Evolutionary conservation across 805 yeast genomes (phyloP), one percentile per base, ranked within the genome.

Genomic region (Lipomyces sp.): DNA sequence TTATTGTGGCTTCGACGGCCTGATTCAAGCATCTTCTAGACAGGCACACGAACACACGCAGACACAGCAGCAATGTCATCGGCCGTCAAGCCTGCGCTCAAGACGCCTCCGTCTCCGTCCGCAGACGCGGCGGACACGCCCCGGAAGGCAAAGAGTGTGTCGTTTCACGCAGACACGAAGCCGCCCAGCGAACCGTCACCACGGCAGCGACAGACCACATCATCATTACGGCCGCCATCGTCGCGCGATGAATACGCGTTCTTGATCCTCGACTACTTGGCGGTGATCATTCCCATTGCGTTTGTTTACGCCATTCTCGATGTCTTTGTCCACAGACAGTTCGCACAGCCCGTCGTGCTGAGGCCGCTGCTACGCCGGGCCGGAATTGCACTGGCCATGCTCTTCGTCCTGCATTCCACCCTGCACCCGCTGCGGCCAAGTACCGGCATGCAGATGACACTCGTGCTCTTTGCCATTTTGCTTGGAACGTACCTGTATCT

Each of bases 271-370:
- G 70, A 66, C 49, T 59, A 62, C 43, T 47, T 63, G 22, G 53
- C 56, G 56, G 61, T 62, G 35, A 31, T 67, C 35, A 55, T 67
- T 18, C 70, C 71, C 2, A 50, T 71, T 52, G 53, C 64, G 23
- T 49, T 69, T 6, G 67, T 70, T 8, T 70, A 70, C 49, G 47
- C 63, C 11, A 62, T 63, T 24, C 59, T 71, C 29, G 69, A 68
- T 36, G 60, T 62, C 16, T 57, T 71, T 5, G 73, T 71, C 0
- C 63, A 68, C 24, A 43, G 57, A 43, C 73, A 71, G 56, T 71
- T 71, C 51, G 64, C 59, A 19, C 69, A 66, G 53, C 61, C 45
- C 33, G 33, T 48, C 48, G 52, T 38, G 28, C 63, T 46, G 14
- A 48, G 35, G 19, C 43, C 33, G 54, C 66, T 51, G 45, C 59